Base-by-base conservation (phyloP, 495 filamentous ascomycete species). In the Neurospora sp. region DNA sequence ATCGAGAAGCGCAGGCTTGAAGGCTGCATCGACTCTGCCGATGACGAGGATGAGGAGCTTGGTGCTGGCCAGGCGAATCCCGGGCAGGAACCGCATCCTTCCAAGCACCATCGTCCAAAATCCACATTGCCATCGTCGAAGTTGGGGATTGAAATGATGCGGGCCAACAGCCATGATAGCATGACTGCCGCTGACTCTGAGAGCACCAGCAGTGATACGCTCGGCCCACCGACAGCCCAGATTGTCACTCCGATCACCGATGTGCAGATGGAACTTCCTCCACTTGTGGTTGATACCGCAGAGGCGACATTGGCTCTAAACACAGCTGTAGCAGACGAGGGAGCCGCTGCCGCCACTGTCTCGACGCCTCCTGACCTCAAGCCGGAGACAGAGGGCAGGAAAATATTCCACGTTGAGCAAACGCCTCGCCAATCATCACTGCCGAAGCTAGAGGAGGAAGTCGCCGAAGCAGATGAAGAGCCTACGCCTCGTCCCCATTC, bases 101-200 rank as follows among this genome's bases (percentile, higher is more conserved):
- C 70, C 37, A 70, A 72, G 38, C 83, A 82, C 27, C 80, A 80
- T 41, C 81, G 83, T n/a, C 74, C 72, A 71, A 86, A 86, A 69
- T 76, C 78, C 14, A 77, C 75, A 20, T 77, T 84, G 37, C 85
- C 85, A 41, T 90, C 86, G 39, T 96, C 93, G 3, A 97, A 97
- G 79, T 87, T 97, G 2, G 92, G 93, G 3, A 93, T 91, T 44
- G 94, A 97, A 82, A 97, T 97, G 94, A 94, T 97, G 93, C 89
- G 94, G 23, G 96, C 93, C 31, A 96, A 97, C 80, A 96, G 93
- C 73, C 90, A 93, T 72, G 94, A 94, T 37, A 97, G 94, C 78
- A 88, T 96, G 46, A 89, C 92, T 3, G 73, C 72, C 37, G 74
- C 81, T 39, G 79, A 80, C 18, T 82, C 83, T 12, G 84, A 85